Conservation (phyloP, 179 eudicot genomes). For the Patellifolia procumbens region DNA sequence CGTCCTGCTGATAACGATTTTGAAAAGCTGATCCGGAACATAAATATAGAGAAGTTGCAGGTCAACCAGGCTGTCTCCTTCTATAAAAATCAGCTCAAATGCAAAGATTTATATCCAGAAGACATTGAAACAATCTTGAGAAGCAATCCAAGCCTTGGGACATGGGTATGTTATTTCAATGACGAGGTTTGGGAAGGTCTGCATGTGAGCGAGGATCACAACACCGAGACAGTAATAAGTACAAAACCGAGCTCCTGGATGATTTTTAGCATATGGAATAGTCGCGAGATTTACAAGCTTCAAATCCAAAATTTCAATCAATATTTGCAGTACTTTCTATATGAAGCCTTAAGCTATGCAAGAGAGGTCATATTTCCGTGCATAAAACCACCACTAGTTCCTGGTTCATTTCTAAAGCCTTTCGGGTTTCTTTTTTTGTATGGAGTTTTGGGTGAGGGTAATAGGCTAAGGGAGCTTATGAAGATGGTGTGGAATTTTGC, state of each 20-base stretch:
- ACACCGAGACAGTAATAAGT: background rate
- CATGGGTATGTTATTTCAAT: constrained; percentile 10
- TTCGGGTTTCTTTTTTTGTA: constrained; percentile 12
- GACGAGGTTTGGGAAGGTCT: constrained; percentile 16
- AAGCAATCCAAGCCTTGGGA: constrained; percentile 6
- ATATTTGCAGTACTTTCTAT: background rate
- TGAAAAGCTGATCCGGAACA: background rate
- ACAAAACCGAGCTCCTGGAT: constrained; percentile 10
- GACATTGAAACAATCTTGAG: constrained; percentile 14
- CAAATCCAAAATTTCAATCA: background rate
- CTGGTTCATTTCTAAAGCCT: background rate
- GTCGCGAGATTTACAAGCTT: constrained; percentile 14
- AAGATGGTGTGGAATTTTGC: constrained; percentile 9
- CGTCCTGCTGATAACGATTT: background rate
- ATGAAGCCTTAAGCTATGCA: background rate
- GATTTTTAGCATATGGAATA: constrained; percentile 16
- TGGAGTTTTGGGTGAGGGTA: constrained; percentile 8
- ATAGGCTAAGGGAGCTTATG: constrained; percentile 3
- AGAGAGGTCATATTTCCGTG: constrained; percentile 1
- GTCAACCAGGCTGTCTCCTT: constrained; percentile 3
- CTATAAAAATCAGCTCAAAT: background rate
- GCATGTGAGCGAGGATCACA: background rate
- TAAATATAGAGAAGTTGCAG: background rate
- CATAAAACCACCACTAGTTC: background rate
- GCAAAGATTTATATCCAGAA: constrained; percentile 9